Conservation (phyloP, 176 grass and related monocot species). For the Melocanna baccifera region DNA sequence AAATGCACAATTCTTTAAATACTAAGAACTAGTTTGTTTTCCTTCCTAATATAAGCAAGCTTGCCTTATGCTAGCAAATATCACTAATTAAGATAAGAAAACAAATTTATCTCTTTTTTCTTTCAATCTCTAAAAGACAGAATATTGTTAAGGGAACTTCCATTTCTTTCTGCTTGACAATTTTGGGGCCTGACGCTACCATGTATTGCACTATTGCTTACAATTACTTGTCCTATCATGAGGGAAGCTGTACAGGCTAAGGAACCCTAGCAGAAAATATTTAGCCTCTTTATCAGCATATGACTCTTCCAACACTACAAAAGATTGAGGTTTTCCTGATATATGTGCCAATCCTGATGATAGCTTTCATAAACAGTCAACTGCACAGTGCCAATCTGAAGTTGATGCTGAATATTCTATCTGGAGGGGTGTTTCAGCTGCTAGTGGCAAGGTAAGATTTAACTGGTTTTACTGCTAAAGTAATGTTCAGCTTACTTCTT, state of each 20-base stretch:
- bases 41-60: neutral
- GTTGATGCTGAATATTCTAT: slow-evolving; percentile 33
- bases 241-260: slow-evolving; percentile 88
- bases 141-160: neutral
- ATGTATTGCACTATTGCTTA: slow-evolving; percentile 19
- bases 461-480: slow-evolving; percentile 6
- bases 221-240: slow-evolving; percentile 20
- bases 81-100: neutral
- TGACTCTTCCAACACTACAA: slow-evolving; percentile 84
- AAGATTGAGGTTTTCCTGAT: slow-evolving; percentile 81
- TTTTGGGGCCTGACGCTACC: neutral
- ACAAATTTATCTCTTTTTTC: neutral
- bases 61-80: neutral
- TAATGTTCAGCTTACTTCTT: neutral
- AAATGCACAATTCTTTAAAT: neutral
- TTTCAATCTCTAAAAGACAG: neutral
- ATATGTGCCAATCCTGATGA: slow-evolving; percentile 42
- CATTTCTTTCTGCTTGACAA: neutral
- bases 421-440: slow-evolving; percentile 2
- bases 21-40: neutral
- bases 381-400: slow-evolving; percentile 30
- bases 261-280: slow-evolving; percentile 70
- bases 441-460: slow-evolving; percentile 36
- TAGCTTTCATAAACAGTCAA: slow-evolving; percentile 15
- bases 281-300: slow-evolving; percentile 67